Conservation (phyloP, 2,329 filamentous ascomycete genomes). For the Aspergillus neoniger region DNA sequence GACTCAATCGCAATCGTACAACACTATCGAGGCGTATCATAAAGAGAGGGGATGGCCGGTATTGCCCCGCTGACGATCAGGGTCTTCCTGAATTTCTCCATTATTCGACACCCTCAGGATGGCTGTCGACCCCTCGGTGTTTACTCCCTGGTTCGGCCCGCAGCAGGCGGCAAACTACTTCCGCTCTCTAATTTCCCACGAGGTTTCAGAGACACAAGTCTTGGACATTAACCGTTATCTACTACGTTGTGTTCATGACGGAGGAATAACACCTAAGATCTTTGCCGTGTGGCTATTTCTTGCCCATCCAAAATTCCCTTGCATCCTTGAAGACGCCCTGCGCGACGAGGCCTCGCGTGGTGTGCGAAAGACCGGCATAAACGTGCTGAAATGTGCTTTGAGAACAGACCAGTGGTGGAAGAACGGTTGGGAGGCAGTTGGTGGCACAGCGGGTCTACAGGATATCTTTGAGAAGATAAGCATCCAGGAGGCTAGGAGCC, state of each 20-base stretch:
- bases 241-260: neutral
- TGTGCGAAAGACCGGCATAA: neutral
- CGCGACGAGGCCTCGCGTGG: neutral
- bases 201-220: neutral
- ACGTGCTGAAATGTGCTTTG: neutral
- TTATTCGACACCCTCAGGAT: accelerated
- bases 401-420: neutral
- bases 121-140: neutral
- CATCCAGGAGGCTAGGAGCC: neutral
- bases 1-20: too few species aligned
- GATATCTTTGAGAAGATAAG: slow-evolving; percentile 7
- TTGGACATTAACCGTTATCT: neutral
- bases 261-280: neutral
- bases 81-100: too few species aligned
- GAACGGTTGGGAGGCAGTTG: neutral
- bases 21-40: too few species aligned
- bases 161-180: slow-evolving; percentile 1
- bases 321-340: neutral
- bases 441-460: neutral
- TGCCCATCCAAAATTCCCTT: neutral
- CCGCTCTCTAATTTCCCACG: neutral
- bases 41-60: too few species aligned
- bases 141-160: slow-evolving; percentile 6
- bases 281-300: neutral
- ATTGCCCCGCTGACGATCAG: too few species aligned